A percentile compares a stretch with the other conserved stretches of the same genome.
Conservation (phyloP, 148 eudicot species). For the Persicaria maculosa region DNA sequence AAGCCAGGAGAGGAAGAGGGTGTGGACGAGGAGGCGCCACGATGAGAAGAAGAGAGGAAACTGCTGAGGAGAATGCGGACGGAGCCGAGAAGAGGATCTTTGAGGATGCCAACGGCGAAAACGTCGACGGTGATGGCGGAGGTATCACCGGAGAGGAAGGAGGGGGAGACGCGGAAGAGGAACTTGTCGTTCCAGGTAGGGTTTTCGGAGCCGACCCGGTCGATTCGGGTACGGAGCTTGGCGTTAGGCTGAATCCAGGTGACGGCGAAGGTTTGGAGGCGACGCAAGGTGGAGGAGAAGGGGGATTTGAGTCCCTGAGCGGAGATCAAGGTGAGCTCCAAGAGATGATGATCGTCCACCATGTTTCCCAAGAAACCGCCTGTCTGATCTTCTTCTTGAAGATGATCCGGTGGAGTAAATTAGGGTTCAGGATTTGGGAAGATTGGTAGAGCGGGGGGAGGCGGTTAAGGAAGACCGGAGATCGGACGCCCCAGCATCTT, state of each 20-base stretch:
- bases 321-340: constrained; percentile 80
- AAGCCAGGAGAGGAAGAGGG: background rate
- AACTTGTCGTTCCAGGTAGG: constrained; percentile 95
- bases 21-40: background rate
- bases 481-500: background rate
- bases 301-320: constrained; percentile 71
- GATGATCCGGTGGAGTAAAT: constrained; percentile 3
- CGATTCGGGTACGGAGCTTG: constrained; percentile 63
- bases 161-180: constrained; percentile 58
- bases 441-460: background rate
- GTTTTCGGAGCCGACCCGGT: constrained; percentile 49
- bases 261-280: constrained; percentile 65
- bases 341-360: constrained; percentile 33
- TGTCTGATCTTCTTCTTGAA: constrained; percentile 2
- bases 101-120: constrained; percentile 60
- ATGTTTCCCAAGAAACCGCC: constrained; percentile 11
- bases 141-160: constrained; percentile 50
- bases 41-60: constrained; percentile 18
- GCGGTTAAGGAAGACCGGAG: background rate
- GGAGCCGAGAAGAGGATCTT: constrained; percentile 59
- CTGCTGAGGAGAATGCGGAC: constrained; percentile 57
- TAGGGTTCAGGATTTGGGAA: constrained; percentile 3
- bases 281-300: constrained; percentile 32
- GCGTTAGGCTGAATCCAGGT: constrained; percentile 41
- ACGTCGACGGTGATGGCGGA: constrained; percentile 70